A percentile compares a stretch with the other conserved stretches of the same genome.
These are phyloP conservation scores for Ophiostoma piceae DNA, from an alignment of 2,329 filamentous ascomycete species.

Conservation along the genomic window DNA sequence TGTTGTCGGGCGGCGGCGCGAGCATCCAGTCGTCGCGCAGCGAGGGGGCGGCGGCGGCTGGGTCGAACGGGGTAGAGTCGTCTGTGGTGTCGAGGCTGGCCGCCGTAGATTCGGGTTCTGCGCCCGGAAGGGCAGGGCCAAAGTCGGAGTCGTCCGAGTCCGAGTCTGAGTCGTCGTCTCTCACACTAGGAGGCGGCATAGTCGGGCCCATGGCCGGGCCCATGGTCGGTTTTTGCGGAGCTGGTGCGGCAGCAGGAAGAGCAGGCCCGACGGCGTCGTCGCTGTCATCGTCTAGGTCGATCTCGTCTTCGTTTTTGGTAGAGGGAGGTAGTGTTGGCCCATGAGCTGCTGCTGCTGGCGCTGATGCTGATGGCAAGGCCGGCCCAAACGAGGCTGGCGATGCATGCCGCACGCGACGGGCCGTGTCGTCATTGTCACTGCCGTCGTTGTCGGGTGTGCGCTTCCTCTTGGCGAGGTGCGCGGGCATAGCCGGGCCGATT, in stretches of 20 bases:
- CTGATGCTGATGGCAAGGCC: constrained; percentile 25
- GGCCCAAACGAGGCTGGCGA: constrained; percentile 36
- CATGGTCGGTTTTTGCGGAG: background rate
- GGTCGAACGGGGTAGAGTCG: constrained; percentile 33
- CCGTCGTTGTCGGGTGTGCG: constrained; percentile 46
- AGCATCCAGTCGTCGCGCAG: constrained; percentile 85
- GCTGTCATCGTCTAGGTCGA: constrained; percentile 36
- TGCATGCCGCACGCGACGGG: constrained; percentile 19
- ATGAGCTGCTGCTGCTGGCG: background rate
- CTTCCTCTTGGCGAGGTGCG: constrained; percentile 61
- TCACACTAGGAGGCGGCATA: constrained; percentile 23
- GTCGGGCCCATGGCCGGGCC: constrained; percentile 27
- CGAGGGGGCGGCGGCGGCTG: constrained; percentile 45
- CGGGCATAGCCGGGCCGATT: constrained; percentile 65
- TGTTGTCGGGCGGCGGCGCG: constrained; percentile 55
- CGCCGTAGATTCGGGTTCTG: constrained; percentile 28
- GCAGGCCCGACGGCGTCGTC: constrained; percentile 24
- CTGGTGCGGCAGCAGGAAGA: background rate
- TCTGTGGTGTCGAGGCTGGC: constrained; percentile 29
- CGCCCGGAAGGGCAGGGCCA: constrained; percentile 54
- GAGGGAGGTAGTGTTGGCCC: constrained; percentile 30
- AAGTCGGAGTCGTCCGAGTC: constrained; percentile 50
- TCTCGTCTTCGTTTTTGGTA: constrained; percentile 39
- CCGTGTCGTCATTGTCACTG: constrained; percentile 24
- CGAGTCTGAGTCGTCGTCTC: constrained; percentile 31